Conservation (phyloP, 2,329 filamentous ascomycete species). For the Endothia cerciana region DNA sequence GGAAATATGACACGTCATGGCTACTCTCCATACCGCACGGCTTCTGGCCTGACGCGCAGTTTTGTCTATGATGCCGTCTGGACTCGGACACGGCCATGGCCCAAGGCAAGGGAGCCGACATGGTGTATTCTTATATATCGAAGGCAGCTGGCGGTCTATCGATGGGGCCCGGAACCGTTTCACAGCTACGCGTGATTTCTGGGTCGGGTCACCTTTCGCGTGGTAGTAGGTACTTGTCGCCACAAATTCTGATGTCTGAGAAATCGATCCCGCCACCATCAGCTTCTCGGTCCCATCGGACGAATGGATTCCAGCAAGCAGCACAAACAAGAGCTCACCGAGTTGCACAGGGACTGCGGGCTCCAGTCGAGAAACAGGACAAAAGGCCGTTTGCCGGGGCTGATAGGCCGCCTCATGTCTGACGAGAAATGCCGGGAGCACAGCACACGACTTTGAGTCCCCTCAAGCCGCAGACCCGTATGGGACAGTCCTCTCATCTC, state of each 20-base stretch:
- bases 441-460: neutral
- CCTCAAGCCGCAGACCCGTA: neutral
- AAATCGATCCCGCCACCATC: constrained; percentile 7
- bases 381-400: neutral
- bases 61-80: too few relatives aligned
- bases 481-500: constrained; percentile 2
- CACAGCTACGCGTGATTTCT: too few relatives aligned
- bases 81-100: too few relatives aligned
- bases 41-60: too few relatives aligned
- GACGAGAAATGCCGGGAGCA: constrained; percentile 13
- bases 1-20: too few relatives aligned
- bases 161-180: too few relatives aligned
- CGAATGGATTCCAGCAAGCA: constrained; percentile 10
- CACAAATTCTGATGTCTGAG: neutral
- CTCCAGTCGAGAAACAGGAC: constrained; percentile 16
- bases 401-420: constrained; percentile 23
- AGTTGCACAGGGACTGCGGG: constrained; percentile 17
- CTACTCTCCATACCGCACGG: too few relatives aligned
- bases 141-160: too few relatives aligned
- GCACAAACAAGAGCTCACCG: constrained; percentile 20
- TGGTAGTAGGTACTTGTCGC: constrained; percentile 5
- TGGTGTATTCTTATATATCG: too few relatives aligned
- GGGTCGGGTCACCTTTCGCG: neutral
- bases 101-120: too few relatives aligned
- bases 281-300: constrained; percentile 3